Evolutionary conservation across 2,329 filamentous ascomycete genomes (phyloP), one percentile per base, ranked within the genome.

Genomic region (Alternaria hordeiaustralica): DNA sequence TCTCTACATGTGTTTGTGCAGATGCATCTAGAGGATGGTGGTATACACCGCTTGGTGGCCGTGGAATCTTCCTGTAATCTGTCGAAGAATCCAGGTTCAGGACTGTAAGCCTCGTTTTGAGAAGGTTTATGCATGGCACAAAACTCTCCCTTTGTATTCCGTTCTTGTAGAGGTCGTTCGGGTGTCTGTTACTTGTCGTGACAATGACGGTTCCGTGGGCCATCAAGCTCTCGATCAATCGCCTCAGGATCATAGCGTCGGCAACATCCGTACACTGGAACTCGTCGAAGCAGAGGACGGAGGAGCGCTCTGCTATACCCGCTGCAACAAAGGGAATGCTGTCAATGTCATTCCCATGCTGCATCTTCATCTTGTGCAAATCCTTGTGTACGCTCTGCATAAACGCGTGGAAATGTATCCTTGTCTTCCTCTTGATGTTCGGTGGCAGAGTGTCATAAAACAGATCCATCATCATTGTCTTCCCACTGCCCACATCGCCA

Each of bases 391-490:
- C 91, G 79, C 97, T 92, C 80, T 98, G 96, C 96, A 99, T 99
- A 84, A 99, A 99, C 80, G 97, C 97, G 84, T 98, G 94, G 82
- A 99, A 99, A 83, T 99, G 96, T 75, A 99, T 97, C 51, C 96
- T 87, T 50, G 91, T 96, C 83, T 97, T 97, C 30, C 89, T 88
- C 61, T 85, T 87, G 68, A 98, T 94, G 63, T 91, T 90, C 15
- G 84, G 79, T 0, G 96, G 96, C 21, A 98, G 84, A 0, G 95
- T 97, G 68, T 98, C 94, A 83, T 94, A 97, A 80, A 98, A 97
- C 54, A 99, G 85, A 78, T 99, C 95, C 96, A 99, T 99, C 77
- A 99, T 85, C 96, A 99, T 99, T 3, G 96, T 99, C 86, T 99
- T 99, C 66, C 96, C 96, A 74, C 93, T 96, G 44, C 96, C 96